These are phyloP conservation scores for Paecilomyces fulvus DNA, from an alignment of 2,329 filamentous ascomycete genomes.

Conservation along the genomic window DNA sequence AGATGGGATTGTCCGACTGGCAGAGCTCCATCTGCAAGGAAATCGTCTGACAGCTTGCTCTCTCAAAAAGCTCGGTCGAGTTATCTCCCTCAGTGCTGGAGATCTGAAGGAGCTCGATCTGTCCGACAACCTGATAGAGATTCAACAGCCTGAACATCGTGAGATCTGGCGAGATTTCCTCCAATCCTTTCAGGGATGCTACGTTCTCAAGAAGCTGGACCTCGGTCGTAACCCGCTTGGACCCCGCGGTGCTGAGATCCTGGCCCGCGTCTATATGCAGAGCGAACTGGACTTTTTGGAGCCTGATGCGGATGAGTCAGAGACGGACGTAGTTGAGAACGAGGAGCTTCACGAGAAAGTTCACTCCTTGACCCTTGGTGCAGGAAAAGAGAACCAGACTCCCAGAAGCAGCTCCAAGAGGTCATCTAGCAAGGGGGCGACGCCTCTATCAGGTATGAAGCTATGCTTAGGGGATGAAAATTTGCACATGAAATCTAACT, in stretches of 20 bases:
- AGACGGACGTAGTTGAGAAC: slow-evolving; percentile 1
- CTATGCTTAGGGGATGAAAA: neutral
- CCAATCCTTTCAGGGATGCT: slow-evolving; percentile 34
- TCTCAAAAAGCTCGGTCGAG: slow-evolving; percentile 32
- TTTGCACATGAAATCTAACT: neutral
- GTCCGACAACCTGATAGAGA: slow-evolving; percentile 36
- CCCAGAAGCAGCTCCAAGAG: neutral
- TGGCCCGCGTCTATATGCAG: slow-evolving; percentile 35
- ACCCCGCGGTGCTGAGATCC: slow-evolving; percentile 36
- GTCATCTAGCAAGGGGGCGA: neutral
- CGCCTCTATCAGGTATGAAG: slow-evolving; percentile 3
- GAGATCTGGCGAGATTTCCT: slow-evolving; percentile 38
- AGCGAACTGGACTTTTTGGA: slow-evolving; percentile 26
- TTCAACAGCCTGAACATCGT: slow-evolving; percentile 28
- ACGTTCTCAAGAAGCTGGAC: slow-evolving; percentile 36
- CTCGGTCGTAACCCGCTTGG: slow-evolving; percentile 38
- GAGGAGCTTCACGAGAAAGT: slow-evolving; percentile 4
- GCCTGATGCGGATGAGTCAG: slow-evolving; percentile 15
- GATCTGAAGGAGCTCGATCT: slow-evolving; percentile 41
- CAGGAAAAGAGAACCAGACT: slow-evolving; percentile 11
- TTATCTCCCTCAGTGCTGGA: slow-evolving; percentile 34
- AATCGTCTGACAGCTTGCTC: slow-evolving; percentile 37
- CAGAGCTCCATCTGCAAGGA: slow-evolving; percentile 38
- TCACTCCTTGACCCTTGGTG: slow-evolving; percentile 4
- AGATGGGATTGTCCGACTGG: slow-evolving; percentile 28